These are phyloP conservation scores for Populus deltoides DNA, from an alignment of 345 rosid genomes.

Conservation along the genomic window DNA sequence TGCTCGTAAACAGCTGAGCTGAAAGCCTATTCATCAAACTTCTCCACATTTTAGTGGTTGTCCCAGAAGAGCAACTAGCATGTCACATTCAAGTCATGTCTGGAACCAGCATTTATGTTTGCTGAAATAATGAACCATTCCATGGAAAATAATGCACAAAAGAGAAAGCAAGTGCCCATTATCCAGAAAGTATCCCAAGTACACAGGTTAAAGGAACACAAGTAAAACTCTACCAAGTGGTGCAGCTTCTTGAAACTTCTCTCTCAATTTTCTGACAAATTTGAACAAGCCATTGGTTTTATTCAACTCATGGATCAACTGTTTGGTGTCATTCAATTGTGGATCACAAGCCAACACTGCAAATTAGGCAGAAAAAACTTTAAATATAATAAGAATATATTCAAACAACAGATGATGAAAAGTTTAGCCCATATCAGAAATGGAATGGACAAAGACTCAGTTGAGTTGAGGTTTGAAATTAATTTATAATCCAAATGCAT, in stretches of 20 bases:
- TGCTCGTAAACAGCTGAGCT: conserved; percentile 12
- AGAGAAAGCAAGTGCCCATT: neutral
- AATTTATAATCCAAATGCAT: neutral
- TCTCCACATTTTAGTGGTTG: neutral
- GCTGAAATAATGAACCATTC: too few relatives aligned
- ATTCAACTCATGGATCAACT: conserved; percentile 69
- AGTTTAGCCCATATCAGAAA: neutral
- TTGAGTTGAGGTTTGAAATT: neutral
- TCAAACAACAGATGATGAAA: neutral
- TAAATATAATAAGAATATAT: conserved; percentile 1
- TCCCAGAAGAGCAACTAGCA: neutral
- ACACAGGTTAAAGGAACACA: conserved; percentile 5
- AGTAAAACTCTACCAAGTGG: conserved; percentile 41
- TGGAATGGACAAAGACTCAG: neutral
- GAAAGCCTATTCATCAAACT: neutral
- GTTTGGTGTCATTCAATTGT: conserved; percentile 47
- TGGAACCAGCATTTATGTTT: neutral
- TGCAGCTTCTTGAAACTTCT: conserved; percentile 65
- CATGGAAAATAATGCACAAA: neutral
- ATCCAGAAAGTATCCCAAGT: conserved; percentile 3
- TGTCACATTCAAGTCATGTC: neutral
- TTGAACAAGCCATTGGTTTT: conserved; percentile 73
- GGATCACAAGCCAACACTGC: conserved; percentile 83
- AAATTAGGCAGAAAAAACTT: conserved; percentile 19
- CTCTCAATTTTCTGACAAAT: conserved; percentile 82